Base-by-base conservation (phyloP, 148 eudicot genomes). In the Dianthus caryophyllus region DNA sequence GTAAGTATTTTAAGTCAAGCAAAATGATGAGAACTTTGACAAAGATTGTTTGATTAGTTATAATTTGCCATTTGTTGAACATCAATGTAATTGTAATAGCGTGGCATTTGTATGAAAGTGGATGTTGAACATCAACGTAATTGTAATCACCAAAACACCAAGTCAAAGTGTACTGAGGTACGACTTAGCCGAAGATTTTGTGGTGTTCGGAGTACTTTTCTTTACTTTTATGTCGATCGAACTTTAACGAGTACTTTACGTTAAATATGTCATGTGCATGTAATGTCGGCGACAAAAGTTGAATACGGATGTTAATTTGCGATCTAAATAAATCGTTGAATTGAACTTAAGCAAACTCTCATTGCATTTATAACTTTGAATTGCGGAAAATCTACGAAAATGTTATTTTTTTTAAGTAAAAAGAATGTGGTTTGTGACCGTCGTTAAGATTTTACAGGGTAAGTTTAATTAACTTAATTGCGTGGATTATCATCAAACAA, bases 91-190 rank as follows among this genome's bases (percentile, higher is more conserved):
- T 58, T 58, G 22, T 30, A 27, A 14, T 51, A 9, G 26, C 22
- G 58, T 53, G 58, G 30, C 58, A 53, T 53, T 57, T 57, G 41
- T 57, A 17, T 6, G 1, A 17, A 57, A n/a, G 12, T 17, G 16
- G 39, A 29, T 41, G 61, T 57, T n/a, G 61, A 57, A 57, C n/a
- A n/a, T n/a, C n/a, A n/a, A n/a, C 29, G 61, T 41, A 30, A 57
- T n/a, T 57, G 29, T 41, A n/a, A 57, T 57, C 61, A 30, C n/a
- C 39, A 25, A 15, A 56, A 26, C 29, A 9, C 33, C 17, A 0
- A 8, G 39, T 30, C 41, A 41, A 41, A 41, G 6, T 26, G 6
- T 57, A 57, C 61, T 29, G 30, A 57, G 39, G 29, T 57, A 57
- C 39, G 61, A 57, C 61, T 29, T 29, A 14, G 12, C 29, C 61